Percentiles rank a stretch among this genome's conserved stretches.
Conservation (phyloP, 108 stramenopile species). For the Chaetoceros tenuissimus region DNA sequence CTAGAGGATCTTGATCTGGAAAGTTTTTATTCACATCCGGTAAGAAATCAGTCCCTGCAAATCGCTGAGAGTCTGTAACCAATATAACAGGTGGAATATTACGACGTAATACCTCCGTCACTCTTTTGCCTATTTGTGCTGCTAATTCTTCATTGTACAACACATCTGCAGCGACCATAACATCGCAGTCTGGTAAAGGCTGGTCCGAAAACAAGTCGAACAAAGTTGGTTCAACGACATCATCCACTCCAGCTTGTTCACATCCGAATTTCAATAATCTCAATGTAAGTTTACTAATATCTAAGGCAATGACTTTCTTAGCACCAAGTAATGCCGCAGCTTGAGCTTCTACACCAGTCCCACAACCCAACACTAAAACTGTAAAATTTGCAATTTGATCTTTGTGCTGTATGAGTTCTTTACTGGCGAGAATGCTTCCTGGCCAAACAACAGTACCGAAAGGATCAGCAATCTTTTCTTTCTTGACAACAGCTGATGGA, state of each 20-base stretch:
- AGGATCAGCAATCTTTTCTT: conserved; percentile 44
- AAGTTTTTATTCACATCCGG: conserved; percentile 18
- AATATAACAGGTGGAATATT: conserved; percentile 24
- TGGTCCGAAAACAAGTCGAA: conserved; percentile 30
- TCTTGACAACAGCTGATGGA: conserved; percentile 12
- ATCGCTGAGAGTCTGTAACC: conserved; percentile 70
- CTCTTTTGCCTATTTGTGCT: conserved; percentile 42
- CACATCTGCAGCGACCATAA: conserved; percentile 69
- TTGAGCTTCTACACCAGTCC: conserved; percentile 69
- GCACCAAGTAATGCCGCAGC: conserved; percentile 59
- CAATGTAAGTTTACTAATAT: conserved; percentile 63
- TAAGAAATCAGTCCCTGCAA: conserved; percentile 53
- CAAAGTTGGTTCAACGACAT: conserved; percentile 5
- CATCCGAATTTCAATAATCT: conserved; percentile 49
- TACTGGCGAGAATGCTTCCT: conserved; percentile 61
- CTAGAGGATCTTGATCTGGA: conserved; percentile 9
- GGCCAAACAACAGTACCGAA: conserved; percentile 81
- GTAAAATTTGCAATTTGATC: conserved; percentile 15
- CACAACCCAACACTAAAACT: conserved; percentile 64
- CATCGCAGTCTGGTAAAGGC: conserved; percentile 34
- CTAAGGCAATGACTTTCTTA: conserved; percentile 58
- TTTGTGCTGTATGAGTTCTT: conserved; percentile 33
- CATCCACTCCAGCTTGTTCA: conserved; percentile 16
- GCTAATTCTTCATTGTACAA: conserved; percentile 62
- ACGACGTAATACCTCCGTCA: conserved; percentile 31